Conservation (phyloP, 768 basidiomycete species). For the Pleurotus eryngii region DNA sequence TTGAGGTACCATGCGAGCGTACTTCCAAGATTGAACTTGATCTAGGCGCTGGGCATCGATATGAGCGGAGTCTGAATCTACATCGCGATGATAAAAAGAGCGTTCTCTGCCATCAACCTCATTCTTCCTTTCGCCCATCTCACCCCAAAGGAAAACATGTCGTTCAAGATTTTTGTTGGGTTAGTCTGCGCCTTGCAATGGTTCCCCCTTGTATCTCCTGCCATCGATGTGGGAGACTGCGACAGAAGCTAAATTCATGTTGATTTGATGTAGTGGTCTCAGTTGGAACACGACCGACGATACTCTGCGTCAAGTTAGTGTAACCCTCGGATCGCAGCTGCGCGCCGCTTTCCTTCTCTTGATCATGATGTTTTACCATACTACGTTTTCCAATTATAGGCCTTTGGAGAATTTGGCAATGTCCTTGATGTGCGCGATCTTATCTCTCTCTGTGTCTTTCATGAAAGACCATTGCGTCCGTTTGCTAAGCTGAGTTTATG, state of each 20-base stretch:
- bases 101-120: conserved; percentile 20
- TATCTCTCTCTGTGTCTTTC: conserved; percentile 17
- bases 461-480: background rate
- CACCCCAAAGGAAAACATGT: conserved; percentile 50
- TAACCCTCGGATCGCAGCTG: conserved; percentile 24
- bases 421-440: conserved; percentile 86
- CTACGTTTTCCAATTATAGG: conserved; percentile 59
- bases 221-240: conserved; percentile 39
- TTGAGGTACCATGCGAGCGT: too few species aligned
- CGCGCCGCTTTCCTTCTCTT: conserved; percentile 13
- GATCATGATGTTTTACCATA: conserved; percentile 48
- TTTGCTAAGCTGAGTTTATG: conserved; percentile 32
- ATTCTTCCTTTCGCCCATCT: conserved; percentile 45
- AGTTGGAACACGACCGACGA: conserved; percentile 98
- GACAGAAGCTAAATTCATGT: conserved; percentile 56
- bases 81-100: conserved; percentile 37
- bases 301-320: conserved; percentile 81
- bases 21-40: too few species aligned
- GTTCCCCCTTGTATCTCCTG: conserved; percentile 44
- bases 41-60: too few species aligned
- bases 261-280: conserved; percentile 70
- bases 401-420: conserved; percentile 78
- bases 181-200: conserved; percentile 66
- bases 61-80: conserved; percentile 48
- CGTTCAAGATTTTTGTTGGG: conserved; percentile 91